A percentile compares a stretch with the other conserved stretches of the same genome.
Conservation (phyloP, 257 asterid genomes). For the Solanum bulbocastanum region DNA sequence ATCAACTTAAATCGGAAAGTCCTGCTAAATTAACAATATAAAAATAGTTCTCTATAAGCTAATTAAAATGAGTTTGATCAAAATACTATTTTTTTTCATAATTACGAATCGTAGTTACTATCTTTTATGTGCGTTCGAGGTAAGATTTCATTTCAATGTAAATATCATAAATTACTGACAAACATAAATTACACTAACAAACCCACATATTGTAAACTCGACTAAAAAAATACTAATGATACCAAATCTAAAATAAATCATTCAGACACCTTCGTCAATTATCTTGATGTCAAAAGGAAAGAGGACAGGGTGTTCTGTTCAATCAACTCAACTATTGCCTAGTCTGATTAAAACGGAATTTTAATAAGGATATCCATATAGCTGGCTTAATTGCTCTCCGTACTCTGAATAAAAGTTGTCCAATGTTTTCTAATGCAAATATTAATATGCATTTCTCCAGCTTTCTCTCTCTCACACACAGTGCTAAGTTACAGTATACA, state of each 20-base stretch:
- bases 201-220: rapidly evolving
- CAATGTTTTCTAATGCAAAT: not conserved
- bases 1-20: not conserved
- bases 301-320: too few species aligned
- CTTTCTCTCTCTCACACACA: not conserved
- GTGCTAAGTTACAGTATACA: not conserved
- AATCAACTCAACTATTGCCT: not conserved
- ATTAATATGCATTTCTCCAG: not conserved
- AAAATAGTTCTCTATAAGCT: not conserved
- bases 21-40: not conserved
- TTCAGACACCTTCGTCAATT: too few species aligned
- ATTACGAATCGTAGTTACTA: rapidly evolving
- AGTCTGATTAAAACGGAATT: not conserved
- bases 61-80: not conserved
- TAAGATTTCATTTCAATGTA: not conserved
- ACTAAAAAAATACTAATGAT: not conserved
- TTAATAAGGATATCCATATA: not conserved
- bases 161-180: not conserved
- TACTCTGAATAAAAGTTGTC: not conserved
- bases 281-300: too few species aligned
- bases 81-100: not conserved
- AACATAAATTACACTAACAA: not conserved
- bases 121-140: not conserved
- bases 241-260: not conserved
- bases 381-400: not conserved